Evolutionary conservation across 1,284 basidiomycete species (phyloP), one percentile per base, ranked within the genome.

Genomic region (Irpex lacteus): DNA sequence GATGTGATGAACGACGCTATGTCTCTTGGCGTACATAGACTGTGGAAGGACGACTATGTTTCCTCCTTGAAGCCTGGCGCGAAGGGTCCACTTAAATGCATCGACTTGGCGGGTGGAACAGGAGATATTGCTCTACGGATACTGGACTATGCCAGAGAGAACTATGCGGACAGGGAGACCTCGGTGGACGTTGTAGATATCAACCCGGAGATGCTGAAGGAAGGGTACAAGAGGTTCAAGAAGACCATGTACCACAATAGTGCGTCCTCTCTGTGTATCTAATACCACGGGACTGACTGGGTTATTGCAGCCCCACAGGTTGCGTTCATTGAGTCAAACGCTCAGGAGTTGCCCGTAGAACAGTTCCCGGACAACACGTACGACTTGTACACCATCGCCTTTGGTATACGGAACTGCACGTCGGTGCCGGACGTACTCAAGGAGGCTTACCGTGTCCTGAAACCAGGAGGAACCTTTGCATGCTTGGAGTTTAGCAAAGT

Each of bases 1-100:
- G 97, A 99, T 78, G 77, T 98, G 52, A 98, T 99, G 96, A 99
- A 99, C 82, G 98, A 99, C 75, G 95, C 96, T 32, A 95, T 97
- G 81, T 99, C 97, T 4, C 80, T 98, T 65, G 98, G 98, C 38
- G 91, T 99, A 32, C 98, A 99, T 75, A 86, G 98, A 55, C 80
- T 99, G 34, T 99, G 98, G 98, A 99, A 99, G 79, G 96, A 98
- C 77, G 85, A 89, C 53, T 96, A 95, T 75, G 92, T 99, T 50
- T 84, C 88, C 5, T 81, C 83, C 3, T 80, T 99, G 65, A 86
- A 91, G 70, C 97, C 97, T 0, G 92, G 92, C 26, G 82, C 84
- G 63, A 86, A 82, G 58, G 89, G 90, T 0, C 84, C 90, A 0
- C 73, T 87, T 74, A 86, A 85, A 68, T 98, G 95, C 75, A 89